Evolutionary conservation across 345 rosid genomes (phyloP), one percentile per base, ranked within the genome.

Genomic region (Acer campestre): DNA sequence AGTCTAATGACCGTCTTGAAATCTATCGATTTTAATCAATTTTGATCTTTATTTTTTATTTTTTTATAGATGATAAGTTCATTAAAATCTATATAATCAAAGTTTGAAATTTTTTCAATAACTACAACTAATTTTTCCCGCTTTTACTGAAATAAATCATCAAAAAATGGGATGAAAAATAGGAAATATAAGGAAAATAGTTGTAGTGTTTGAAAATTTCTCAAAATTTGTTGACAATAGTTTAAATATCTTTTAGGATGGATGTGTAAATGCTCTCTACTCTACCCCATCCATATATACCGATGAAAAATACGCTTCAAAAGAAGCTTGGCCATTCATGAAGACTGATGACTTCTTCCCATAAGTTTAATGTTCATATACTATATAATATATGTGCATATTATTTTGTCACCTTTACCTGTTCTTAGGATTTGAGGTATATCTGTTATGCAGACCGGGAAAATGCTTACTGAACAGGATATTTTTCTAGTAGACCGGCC

Each of bases 391-490:
- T 56, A 62, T 76, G 55, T 62, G 58, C 51, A 23, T 69, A 7
- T 63, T 63, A 2, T 70, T 74, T 76, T 38, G 29, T 75, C 67
- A 14, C 49, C 23, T 68, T 73, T 48, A n/a, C 48, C 61, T 71
- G 56, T 67, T 70, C 66, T 25, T 55, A 83, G 42, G 75, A 74
- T 76, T 81, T 79, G 70, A 80, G 71, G 70, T 73, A 75, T 82
- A 61, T 61, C 94, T 94, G 99, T 69, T 96, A 96, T 76, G 99
- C 99, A 88, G 99, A 96, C 84, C 92, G 90, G 82, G 87, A 72
- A 67, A 91, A 94, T 88, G 92, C 93, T 80, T 96, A 92, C 83
- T 96, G 99, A 98, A 96, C 98, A 58, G 97, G 99, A 68, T 96
- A 94, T 84, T 96, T 91, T 81, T 79, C 95, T 66, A 96, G 99